These are phyloP conservation scores for Ensete glaucum DNA, from an alignment of 176 grass and related monocot genomes.

Conservation along the genomic window DNA sequence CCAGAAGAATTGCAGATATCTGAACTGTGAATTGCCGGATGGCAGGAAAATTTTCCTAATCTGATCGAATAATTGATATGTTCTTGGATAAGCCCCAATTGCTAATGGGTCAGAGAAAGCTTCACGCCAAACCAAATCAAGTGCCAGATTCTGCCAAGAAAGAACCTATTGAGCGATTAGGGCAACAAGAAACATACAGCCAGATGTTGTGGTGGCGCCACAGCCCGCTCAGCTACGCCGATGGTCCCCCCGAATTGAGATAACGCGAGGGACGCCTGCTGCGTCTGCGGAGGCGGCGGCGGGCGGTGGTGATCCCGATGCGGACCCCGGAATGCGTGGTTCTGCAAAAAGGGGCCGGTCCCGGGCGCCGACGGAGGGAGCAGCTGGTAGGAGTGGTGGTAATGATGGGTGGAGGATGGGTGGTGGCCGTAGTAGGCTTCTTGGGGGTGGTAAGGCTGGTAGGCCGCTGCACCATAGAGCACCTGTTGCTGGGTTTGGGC, in stretches of 20 bases:
- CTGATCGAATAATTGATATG: too few relatives aligned
- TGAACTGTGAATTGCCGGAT: too few relatives aligned
- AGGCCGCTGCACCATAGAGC: not conserved
- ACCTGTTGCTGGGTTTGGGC: constrained; percentile 9
- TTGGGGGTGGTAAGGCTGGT: constrained; percentile 4
- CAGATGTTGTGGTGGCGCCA: constrained; percentile 5
- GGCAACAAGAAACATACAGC: not conserved
- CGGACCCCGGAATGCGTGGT: not conserved
- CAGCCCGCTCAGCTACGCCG: not conserved
- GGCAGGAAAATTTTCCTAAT: too few relatives aligned
- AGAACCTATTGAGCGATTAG: not conserved
- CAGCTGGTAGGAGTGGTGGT: constrained; percentile 23
- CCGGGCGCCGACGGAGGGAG: constrained; percentile 32
- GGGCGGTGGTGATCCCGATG: not conserved
- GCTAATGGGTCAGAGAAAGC: too few relatives aligned
- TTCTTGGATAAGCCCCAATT: too few relatives aligned
- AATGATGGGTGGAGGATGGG: constrained; percentile 19
- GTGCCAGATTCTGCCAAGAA: not conserved
- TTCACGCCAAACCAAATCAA: too few relatives aligned
- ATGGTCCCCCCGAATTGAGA: constrained; percentile 19
- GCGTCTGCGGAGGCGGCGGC: constrained; percentile 14
- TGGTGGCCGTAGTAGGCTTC: constrained; percentile 14
- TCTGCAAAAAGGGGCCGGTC: not conserved
- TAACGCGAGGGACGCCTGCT: not conserved
- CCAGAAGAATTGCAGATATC: too few relatives aligned